Percentiles rank a stretch among this genome's conserved stretches.
phyloP scores from a whole-genome alignment of 129 eudicot genomes.

The Cynara cardunculus region DNA sequence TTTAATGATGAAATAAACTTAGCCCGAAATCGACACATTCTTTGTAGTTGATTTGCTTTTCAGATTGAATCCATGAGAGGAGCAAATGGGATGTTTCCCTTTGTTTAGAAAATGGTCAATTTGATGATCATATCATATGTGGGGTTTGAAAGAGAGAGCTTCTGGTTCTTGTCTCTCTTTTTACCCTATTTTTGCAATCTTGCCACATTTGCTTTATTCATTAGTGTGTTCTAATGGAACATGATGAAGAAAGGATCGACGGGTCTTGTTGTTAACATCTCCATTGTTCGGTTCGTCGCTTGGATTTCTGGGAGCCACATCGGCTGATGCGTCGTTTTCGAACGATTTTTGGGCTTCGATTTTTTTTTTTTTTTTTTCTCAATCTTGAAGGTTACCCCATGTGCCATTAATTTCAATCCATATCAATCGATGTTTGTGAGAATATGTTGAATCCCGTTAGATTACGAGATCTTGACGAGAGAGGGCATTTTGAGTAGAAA shows the following conservation, averaged over 20 bases:
- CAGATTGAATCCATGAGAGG: slow-evolving; percentile 25
- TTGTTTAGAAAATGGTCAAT: slow-evolving; percentile 38
- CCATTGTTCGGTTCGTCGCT: slow-evolving; percentile 35
- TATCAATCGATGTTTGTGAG: slow-evolving; percentile 25
- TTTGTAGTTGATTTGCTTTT: slow-evolving; percentile 12
- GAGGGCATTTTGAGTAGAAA: neutral
- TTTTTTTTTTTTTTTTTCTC: neutral
- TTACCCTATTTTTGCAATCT: slow-evolving; percentile 23
- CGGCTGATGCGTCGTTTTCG: slow-evolving; percentile 39
- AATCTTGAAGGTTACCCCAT: slow-evolving; percentile 32
- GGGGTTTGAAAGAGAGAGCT: slow-evolving; percentile 40
- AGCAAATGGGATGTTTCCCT: slow-evolving; percentile 37
- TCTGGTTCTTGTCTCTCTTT: slow-evolving; percentile 28
- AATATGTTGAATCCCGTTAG: neutral
- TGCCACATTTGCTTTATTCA: slow-evolving; percentile 33
- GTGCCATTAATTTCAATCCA: slow-evolving; percentile 30
- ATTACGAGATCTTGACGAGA: too few relatives aligned
- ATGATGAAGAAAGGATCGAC: slow-evolving; percentile 39
- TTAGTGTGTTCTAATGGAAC: slow-evolving; percentile 38
- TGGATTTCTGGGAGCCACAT: slow-evolving; percentile 44
- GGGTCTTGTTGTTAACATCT: slow-evolving; percentile 41
- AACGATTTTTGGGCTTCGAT: slow-evolving; percentile 14
- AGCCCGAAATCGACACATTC: slow-evolving; percentile 18
- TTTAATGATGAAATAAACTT: slow-evolving; percentile 10
- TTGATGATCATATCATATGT: slow-evolving; percentile 20